These are phyloP conservation scores for Crithidia mellificae DNA, from an alignment of 208 protist species.

Conservation along the genomic window DNA sequence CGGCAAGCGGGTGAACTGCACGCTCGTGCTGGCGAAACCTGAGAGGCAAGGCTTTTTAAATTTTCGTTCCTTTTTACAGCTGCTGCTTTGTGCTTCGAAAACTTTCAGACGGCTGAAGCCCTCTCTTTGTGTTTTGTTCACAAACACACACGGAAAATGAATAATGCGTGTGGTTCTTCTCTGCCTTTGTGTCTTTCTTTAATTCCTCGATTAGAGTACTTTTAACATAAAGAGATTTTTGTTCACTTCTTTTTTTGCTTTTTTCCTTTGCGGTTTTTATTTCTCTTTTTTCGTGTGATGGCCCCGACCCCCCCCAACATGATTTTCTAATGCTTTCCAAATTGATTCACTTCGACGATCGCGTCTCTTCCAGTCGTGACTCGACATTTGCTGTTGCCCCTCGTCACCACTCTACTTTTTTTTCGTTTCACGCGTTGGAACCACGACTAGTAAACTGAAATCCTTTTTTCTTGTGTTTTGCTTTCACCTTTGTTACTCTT, in stretches of 20 bases:
- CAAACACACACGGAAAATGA: too few relatives aligned
- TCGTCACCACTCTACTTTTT: background rate
- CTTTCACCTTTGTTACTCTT: background rate
- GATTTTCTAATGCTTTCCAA: background rate
- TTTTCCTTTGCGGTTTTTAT: background rate
- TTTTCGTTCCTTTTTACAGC: too few relatives aligned
- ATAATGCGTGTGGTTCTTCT: background rate
- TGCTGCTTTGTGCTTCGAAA: too few relatives aligned
- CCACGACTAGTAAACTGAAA: conserved; percentile 4
- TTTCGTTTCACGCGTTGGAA: background rate
- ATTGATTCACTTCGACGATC: conserved; percentile 7
- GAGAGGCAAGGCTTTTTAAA: too few relatives aligned
- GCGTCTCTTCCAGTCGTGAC: background rate
- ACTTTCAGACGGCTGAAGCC: too few relatives aligned
- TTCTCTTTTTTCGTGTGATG: background rate
- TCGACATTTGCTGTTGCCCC: background rate
- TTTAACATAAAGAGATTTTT: background rate
- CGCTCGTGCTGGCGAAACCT: too few relatives aligned
- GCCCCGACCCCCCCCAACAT: background rate
- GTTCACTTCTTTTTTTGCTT: background rate
- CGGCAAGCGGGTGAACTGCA: background rate
- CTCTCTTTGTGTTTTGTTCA: too few relatives aligned
- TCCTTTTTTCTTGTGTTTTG: background rate
- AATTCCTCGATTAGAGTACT: conserved; percentile 8
- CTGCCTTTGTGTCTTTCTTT: too few relatives aligned